Base-by-base conservation (phyloP, 768 basidiomycete species). In the Termitomyces sp. region DNA sequence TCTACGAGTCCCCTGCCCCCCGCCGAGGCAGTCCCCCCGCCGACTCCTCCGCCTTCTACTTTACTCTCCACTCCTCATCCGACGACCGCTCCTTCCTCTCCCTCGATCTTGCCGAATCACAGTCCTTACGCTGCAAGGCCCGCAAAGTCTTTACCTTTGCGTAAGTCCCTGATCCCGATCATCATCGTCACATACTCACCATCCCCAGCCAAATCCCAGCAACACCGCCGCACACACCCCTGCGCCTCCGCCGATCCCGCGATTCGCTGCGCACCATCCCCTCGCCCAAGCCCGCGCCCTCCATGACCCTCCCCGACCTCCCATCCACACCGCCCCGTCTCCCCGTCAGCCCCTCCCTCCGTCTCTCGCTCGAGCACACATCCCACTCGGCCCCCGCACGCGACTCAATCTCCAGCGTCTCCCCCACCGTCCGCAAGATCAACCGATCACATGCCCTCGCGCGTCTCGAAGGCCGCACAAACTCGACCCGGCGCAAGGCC, bases 361-460 rank as follows among this genome's bases (percentile, higher is more conserved):
- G 66, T 10, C 48, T 74, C 30, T 57, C 63, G 20, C 60, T 69
- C 46, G 54, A 63, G 14, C 64, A 61, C 14, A 22, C 62, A 4
- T 62, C 66, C 0, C 57, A 50, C 6, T 61, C 65, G 39, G 50
- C 64, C 12, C 59, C 67, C 20, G 37, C 64, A 58, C 63, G 62
- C 39, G 32, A 53, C 48, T 68, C 68, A 32, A 68, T 64, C 3
- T 71, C 74, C 1, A 79, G 82, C 2, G 75, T 78, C 43, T 80
- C 79, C 3, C 80, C 83, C 1, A 71, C 72, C 56, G 76, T 74
- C 2, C 78, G 81, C 16, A 70, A 69, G 42, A 68, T 69, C 56
- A 83, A 85, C 65, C 80, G 84, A 26, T 80, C 80, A 42, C 79
- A 82, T 24, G 87, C 88, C 0, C 81, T 89, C 7, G 87, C 86